Percentiles rank a stretch among this genome's conserved stretches.
Conservation (phyloP, 345 rosid species). For the Aquilaria yunnanensis region DNA sequence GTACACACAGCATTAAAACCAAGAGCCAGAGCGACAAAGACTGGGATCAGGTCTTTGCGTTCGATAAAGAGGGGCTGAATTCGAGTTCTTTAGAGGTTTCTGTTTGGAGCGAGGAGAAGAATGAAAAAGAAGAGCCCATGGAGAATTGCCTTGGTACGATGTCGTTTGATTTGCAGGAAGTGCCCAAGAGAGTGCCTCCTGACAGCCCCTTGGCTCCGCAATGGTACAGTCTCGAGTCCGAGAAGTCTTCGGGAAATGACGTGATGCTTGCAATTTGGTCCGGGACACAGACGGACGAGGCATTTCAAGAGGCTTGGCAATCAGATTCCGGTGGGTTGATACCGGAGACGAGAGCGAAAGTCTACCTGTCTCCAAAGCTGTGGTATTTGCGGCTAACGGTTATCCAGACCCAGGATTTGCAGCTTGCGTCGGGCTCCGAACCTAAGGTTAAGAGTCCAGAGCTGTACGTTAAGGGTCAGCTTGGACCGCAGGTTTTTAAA, state of each 20-base stretch:
- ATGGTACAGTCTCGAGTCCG: conserved; percentile 83
- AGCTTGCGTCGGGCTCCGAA: conserved; percentile 53
- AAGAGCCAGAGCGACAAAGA: conserved; percentile 55
- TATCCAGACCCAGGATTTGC: conserved; percentile 93
- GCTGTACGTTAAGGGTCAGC: conserved; percentile 73
- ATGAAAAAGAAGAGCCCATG: conserved; percentile 38
- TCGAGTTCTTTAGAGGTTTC: conserved; percentile 72
- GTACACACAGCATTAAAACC: conserved; percentile 75
- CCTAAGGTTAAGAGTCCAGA: conserved; percentile 62
- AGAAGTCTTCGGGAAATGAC: conserved; percentile 60
- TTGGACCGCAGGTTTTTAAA: conserved; percentile 81
- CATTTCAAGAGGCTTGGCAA: conserved; percentile 97
- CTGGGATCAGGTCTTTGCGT: conserved; percentile 92
- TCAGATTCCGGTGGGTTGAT: conserved; percentile 92
- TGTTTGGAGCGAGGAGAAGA: conserved; percentile 64
- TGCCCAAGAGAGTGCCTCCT: conserved; percentile 80
- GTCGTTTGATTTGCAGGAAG: conserved; percentile 83
- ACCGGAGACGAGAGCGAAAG: conserved; percentile 87
- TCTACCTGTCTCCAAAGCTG: conserved; percentile 84
- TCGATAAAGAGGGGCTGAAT: conserved; percentile 74
- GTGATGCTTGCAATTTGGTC: conserved; percentile 94
- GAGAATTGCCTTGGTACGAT: conserved; percentile 78
- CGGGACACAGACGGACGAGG: conserved; percentile 92
- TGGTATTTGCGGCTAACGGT: conserved; percentile 98
- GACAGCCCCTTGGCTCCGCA: conserved; percentile 95